Conservation (phyloP, 1,139 yeast genomes). For the Nadsonia starkeyi-henricii region DNA sequence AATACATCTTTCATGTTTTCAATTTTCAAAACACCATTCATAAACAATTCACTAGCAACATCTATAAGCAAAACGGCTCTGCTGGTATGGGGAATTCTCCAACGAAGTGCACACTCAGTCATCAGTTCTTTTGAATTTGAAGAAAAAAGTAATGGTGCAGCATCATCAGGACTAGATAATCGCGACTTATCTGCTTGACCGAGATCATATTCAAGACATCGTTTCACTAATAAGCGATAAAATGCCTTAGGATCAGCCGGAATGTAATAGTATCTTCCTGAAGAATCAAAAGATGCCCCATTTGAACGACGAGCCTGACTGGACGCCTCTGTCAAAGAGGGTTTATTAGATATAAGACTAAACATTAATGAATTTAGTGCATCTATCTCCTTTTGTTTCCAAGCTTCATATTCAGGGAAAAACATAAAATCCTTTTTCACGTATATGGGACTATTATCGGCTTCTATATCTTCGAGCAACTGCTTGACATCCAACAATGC, state of each 20-base stretch:
- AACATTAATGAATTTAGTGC: conserved; percentile 22
- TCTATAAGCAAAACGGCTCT: conserved; percentile 39
- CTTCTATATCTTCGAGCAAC: conserved; percentile 27
- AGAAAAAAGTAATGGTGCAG: conserved; percentile 20
- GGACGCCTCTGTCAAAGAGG: conserved; percentile 3
- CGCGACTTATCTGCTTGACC: conserved; percentile 16
- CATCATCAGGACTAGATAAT: conserved; percentile 18
- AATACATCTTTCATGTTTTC: conserved; percentile 30
- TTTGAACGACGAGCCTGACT: conserved; percentile 4
- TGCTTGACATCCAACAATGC: conserved; percentile 35
- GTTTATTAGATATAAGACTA: conserved; percentile 2
- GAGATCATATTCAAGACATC: conserved; percentile 23
- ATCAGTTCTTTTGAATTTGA: conserved; percentile 33
- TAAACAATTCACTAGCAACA: conserved; percentile 24
- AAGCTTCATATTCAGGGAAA: conserved; percentile 30
- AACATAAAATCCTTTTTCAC: conserved; percentile 31
- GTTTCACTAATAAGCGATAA: conserved; percentile 23
- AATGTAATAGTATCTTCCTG: conserved; percentile 11
- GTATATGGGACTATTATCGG: conserved; percentile 29
- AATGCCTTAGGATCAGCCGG: conserved; percentile 28
- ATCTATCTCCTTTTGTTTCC: conserved; percentile 38
- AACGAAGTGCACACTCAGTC: conserved; percentile 35
- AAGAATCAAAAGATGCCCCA: not conserved
- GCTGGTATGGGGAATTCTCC: conserved; percentile 48
- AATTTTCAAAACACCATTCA: conserved; percentile 66